Base-by-base conservation (phyloP, 179 eudicot genomes). In the Corrigiola litoralis region DNA sequence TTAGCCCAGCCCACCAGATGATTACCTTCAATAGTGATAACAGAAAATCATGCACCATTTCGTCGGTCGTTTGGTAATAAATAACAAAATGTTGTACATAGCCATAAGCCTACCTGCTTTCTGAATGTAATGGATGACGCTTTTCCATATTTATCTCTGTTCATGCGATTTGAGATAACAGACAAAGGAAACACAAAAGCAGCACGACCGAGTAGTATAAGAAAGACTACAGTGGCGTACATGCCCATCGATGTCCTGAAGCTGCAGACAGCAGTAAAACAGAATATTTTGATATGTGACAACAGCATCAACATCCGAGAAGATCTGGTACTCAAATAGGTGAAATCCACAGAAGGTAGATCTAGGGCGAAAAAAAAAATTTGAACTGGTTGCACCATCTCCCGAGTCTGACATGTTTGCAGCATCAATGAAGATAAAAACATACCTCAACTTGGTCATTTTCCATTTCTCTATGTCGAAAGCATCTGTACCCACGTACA, bases 1-100 rank as follows among this genome's bases (percentile, higher is more conserved):
- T 94, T 11, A 94, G 90, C 60, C 99, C 99, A 52, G 99, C 99
- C 99, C 99, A 94, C 96, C 99, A 94, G 69, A 94, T 84, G 25
- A 90, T 74, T 18, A 91, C 75, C 99, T 94, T 50, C 8, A 27
- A 45, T 13, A 44, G 23, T 29, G 36, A 40, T 9, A 16, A 23
- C 42, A 11, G 60, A 16, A 27, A 41, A 57, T 44, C 33, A 51
- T 7, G 47, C 28, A 16, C 44, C 21, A 5, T 29, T 29, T 7
- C 4, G 25, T 33, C 17, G 32, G 11, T n/a, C n/a, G n/a, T n/a
- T n/a, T n/a, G n/a, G n/a, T n/a, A 24, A 5, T 44, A 56, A 24
- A 23, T 14, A 12, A 1, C 23, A 46, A 16, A 2, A 13, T 11
- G 18, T 48, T 18, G 18, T 38, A 5, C 58, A 17, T 29, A 36